Percentiles rank a stretch among this genome's conserved stretches.
These are phyloP conservation scores for Darksidea phi DNA, from an alignment of 495 filamentous ascomycete genomes.

Conservation along the genomic window DNA sequence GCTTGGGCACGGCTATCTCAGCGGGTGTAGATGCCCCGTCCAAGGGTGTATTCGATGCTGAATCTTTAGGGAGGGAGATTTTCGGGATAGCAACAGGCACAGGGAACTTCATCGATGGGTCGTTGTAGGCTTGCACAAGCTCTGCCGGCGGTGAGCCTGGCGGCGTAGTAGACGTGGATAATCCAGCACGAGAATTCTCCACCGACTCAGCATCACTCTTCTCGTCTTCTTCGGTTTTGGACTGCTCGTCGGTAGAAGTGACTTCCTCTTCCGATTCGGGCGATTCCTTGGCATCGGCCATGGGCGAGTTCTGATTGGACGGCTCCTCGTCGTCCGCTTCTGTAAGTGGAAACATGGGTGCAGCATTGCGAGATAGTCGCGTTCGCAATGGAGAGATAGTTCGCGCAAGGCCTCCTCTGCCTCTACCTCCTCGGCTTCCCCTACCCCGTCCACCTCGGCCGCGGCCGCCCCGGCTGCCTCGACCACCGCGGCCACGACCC, in stretches of 20 bases:
- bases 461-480: conserved; percentile 16
- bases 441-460: conserved; percentile 23
- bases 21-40: conserved; percentile 13
- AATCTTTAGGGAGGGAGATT: conserved; percentile 5
- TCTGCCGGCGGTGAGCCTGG: conserved; percentile 16
- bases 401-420: conserved; percentile 8
- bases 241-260: background rate
- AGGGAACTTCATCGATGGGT: background rate
- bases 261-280: conserved; percentile 10
- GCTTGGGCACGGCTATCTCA: background rate
- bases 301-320: conserved; percentile 25
- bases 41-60: conserved; percentile 11
- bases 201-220: background rate
- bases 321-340: conserved; percentile 31
- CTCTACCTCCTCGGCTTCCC: conserved; percentile 3
- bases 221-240: conserved; percentile 5
- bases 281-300: conserved; percentile 26
- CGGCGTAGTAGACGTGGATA: conserved; percentile 3
- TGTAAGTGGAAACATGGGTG: conserved; percentile 29
- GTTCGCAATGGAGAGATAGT: conserved; percentile 15
- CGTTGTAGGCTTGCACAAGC: background rate
- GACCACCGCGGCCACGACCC: conserved; percentile 16
- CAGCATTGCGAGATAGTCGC: conserved; percentile 26
- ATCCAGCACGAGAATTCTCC: background rate
- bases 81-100: background rate